A percentile compares a stretch with the other conserved stretches of the same genome.
Evolutionary conservation across 768 basidiomycete species (phyloP).

Genomic region (Xerocomus spinulosus): DNA sequence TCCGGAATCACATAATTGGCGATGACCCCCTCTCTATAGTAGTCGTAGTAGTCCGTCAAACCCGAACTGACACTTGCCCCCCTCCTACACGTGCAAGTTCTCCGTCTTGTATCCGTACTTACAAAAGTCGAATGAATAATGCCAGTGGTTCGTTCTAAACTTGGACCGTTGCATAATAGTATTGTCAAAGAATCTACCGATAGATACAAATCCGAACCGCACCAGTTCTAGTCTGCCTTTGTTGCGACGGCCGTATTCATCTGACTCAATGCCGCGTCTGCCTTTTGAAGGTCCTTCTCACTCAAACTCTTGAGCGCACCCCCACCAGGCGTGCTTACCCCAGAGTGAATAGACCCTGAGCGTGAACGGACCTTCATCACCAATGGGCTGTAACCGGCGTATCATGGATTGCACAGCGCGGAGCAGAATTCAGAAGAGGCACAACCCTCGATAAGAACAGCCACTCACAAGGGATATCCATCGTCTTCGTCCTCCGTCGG

Average conservation of each 20-base stretch:
- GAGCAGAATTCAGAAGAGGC: conserved; percentile 6
- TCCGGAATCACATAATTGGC: conserved; percentile 18
- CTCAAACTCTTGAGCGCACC: conserved; percentile 73
- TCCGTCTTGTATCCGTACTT: too few species aligned
- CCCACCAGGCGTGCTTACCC: conserved; percentile 85
- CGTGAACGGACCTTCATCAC: conserved; percentile 89
- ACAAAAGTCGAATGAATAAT: too few species aligned
- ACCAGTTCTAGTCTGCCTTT: not conserved
- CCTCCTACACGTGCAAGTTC: too few species aligned
- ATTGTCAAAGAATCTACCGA: not conserved
- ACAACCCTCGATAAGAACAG: conserved; percentile 14
- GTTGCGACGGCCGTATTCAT: conserved; percentile 28
- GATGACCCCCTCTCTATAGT: too few species aligned
- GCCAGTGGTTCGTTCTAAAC: too few species aligned
- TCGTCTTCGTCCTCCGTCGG: conserved; percentile 80
- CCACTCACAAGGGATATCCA: conserved; percentile 78
- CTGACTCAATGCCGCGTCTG: conserved; percentile 82
- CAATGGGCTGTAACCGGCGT: conserved; percentile 61
- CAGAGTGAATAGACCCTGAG: conserved; percentile 67
- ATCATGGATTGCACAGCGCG: not conserved
- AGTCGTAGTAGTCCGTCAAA: too few species aligned
- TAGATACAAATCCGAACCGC: conserved; percentile 18
- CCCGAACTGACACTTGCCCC: too few species aligned
- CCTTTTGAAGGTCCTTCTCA: conserved; percentile 81
- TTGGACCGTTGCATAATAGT: too few species aligned